A percentile compares a stretch with the other conserved stretches of the same genome.
Conservation (phyloP, 169 alveolate species). For the Perkinsus chesapeaki region DNA sequence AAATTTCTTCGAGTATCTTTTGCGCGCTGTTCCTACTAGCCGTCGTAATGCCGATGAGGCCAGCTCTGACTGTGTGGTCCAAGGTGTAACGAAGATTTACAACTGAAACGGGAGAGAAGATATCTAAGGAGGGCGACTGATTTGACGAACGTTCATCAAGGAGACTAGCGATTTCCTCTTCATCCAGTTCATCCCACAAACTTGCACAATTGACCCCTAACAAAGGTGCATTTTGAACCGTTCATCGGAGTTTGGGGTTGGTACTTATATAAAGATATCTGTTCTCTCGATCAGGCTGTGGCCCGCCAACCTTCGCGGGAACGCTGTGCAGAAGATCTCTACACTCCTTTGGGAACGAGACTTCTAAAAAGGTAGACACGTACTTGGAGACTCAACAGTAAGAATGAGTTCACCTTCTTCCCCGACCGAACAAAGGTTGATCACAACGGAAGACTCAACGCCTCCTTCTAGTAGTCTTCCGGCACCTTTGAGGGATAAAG, state of each 20-base stretch:
- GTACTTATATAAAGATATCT: not conserved
- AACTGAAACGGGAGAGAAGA: no score
- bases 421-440: not conserved
- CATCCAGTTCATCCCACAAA: not conserved
- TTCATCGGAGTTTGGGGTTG: not conserved
- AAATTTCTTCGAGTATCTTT: no score
- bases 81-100: not conserved
- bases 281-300: not conserved
- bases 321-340: not conserved
- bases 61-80: not conserved
- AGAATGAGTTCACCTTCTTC: not conserved
- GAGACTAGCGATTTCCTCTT: not conserved
- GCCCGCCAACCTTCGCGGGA: not conserved
- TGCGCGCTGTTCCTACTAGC: no score
- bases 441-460: no score
- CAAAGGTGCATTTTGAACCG: not conserved
- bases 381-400: not conserved
- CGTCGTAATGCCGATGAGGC: not conserved
- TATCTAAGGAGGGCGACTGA: not conserved
- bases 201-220: not conserved
- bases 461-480: no score
- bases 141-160: not conserved
- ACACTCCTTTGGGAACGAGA: not conserved
- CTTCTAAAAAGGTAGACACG: not conserved
- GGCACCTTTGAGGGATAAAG: not conserved